Base-by-base conservation (phyloP, 2,329 filamentous ascomycete species). In the Fusarium fracticaudum region DNA sequence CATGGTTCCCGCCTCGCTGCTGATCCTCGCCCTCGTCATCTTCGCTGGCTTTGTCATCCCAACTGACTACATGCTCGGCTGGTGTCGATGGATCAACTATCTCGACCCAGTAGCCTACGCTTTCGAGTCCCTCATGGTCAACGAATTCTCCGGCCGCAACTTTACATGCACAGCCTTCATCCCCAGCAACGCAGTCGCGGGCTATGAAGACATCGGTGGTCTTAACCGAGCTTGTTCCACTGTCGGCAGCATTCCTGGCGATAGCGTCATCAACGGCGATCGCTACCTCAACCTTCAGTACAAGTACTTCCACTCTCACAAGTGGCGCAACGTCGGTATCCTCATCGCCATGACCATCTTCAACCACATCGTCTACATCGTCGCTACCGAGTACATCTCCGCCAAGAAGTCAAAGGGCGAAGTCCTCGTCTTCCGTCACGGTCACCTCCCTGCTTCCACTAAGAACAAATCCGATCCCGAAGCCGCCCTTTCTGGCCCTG, bases 61-160 rank as follows among this genome's bases (percentile, higher is more conserved):
- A 0, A 72, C 77, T 5, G 76, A 80, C 22, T 80, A 81, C 79
- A 93, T 91, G 89, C 85, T 89, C 24, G 89, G 87, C 1, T 94
- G 91, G 91, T 89, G 89, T 53, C 84, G 89, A 35, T 93, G 91
- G 91, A 91, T 93, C 72, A 90, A 89, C 67, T 92, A 91, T 71
- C 81, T 92, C 50, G 87, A 93, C 61, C 90, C 91, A 3, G 87
- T 93, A 22, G 87, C 87, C 1, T 93, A 93, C 72, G 90, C 86
- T 2, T 93, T 93, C 76, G 91, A 93, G 75, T 84, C 87, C 1
- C 83, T 93, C 40, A 90, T 91, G 88, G 83, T 89, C 64, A 93
- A 93, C 79, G 92, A 94, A 78, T 94, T 93, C 69, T 65, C 74
- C 33, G 73, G 73, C 20, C 79, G 80, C 11, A 64, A 77, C 40